These are phyloP conservation scores for Penstemon barbatus DNA, from an alignment of 257 asterid species.

Conservation along the genomic window DNA sequence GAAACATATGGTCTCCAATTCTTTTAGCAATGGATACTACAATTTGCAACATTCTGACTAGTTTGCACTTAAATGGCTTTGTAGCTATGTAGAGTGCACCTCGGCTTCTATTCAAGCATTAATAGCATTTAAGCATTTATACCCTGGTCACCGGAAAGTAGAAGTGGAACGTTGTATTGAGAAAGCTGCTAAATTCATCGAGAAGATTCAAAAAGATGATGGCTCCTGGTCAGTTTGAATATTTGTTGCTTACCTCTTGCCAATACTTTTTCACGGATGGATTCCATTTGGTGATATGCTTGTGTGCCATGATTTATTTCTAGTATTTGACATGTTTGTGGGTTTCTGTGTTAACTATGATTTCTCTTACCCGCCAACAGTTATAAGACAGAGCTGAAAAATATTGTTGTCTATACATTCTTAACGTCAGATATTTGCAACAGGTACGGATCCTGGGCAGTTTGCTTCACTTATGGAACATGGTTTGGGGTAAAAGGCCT, in stretches of 20 bases:
- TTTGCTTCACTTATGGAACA: conserved; percentile 89
- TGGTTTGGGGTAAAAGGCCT: conserved; percentile 95
- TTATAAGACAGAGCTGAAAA: conserved; percentile 5
- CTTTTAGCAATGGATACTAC: conserved; percentile 15
- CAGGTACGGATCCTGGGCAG: conserved; percentile 99
- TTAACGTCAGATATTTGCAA: conserved; percentile 20
- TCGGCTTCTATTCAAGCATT: conserved; percentile 96
- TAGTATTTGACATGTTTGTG: not conserved
- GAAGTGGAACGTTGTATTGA: conserved; percentile 71
- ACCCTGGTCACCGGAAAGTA: conserved; percentile 82
- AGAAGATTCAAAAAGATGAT: conserved; percentile 74
- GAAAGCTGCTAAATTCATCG: conserved; percentile 65
- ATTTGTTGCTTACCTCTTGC: conserved; percentile 17
- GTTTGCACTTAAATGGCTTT: conserved; percentile 34
- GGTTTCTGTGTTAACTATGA: conserved; percentile 16
- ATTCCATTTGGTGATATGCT: conserved; percentile 11
- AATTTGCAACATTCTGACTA: conserved; percentile 7
- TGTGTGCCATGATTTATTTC: conserved; percentile 15
- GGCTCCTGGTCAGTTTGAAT: conserved; percentile 85
- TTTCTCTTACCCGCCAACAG: not conserved
- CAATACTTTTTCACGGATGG: conserved; percentile 19
- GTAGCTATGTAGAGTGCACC: conserved; percentile 94
- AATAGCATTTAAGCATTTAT: conserved; percentile 61
- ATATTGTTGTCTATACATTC: not conserved
- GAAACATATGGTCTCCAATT: not conserved